Conservation (phyloP, 2,329 filamentous ascomycete genomes). For the Aspergillus pseudotamarii region DNA sequence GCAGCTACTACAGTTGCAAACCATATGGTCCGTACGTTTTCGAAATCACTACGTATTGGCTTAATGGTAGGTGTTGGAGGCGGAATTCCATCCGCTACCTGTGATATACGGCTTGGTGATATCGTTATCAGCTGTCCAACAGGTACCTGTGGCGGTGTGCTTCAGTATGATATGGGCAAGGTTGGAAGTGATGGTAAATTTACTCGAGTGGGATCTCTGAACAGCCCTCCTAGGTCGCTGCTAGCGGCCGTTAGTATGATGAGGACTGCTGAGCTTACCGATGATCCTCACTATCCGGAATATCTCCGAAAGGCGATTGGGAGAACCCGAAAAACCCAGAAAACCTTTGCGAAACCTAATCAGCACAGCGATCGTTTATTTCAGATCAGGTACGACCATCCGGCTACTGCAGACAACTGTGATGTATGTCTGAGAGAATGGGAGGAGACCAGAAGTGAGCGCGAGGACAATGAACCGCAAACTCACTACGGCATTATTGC, state of each 20-base stretch:
- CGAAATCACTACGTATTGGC: slow-evolving; percentile 20
- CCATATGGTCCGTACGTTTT: slow-evolving; percentile 23
- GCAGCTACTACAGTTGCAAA: slow-evolving; percentile 20
- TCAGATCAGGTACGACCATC: slow-evolving; percentile 10
- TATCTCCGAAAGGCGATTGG: slow-evolving; percentile 15
- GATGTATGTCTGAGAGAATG: slow-evolving; percentile 12
- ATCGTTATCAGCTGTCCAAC: slow-evolving; percentile 29
- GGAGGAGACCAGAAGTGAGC: slow-evolving; percentile 14
- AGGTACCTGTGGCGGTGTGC: slow-evolving; percentile 22
- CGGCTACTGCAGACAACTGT: slow-evolving; percentile 4
- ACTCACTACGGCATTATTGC: too few species aligned
- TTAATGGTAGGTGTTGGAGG: slow-evolving; percentile 31
- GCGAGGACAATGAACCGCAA: background rate
- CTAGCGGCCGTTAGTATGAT: slow-evolving; percentile 13
- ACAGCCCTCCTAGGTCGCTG: slow-evolving; percentile 21
- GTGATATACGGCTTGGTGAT: slow-evolving; percentile 35
- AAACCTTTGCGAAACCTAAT: slow-evolving; percentile 13
- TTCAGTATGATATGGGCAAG: slow-evolving; percentile 31
- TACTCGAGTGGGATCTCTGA: slow-evolving; percentile 16
- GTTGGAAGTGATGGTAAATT: slow-evolving; percentile 13
- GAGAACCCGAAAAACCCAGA: slow-evolving; percentile 7
- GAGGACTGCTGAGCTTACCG: slow-evolving; percentile 3
- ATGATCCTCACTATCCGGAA: slow-evolving; percentile 11
- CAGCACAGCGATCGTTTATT: slow-evolving; percentile 14
- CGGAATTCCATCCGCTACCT: slow-evolving; percentile 24